Percentiles rank a stretch among this genome's conserved stretches.
Conservation (phyloP, 2,329 filamentous ascomycete species). For the Aspergillus quadricinctus region DNA sequence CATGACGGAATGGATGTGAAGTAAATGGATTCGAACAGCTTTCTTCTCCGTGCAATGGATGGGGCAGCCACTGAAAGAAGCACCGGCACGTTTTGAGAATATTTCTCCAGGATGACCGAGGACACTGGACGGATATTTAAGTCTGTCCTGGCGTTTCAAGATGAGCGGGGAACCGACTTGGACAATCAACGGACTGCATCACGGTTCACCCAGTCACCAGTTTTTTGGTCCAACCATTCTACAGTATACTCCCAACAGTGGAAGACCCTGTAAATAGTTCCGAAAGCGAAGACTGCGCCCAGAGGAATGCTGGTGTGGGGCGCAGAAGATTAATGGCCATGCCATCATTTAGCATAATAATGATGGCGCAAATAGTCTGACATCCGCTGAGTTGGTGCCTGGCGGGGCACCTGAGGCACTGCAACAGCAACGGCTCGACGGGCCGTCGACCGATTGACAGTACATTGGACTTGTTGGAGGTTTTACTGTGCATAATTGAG, state of each 20-base stretch:
- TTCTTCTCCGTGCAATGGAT: not conserved
- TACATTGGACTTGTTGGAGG: not conserved
- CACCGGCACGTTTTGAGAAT: not conserved
- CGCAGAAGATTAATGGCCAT: not conserved
- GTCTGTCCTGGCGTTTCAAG: not conserved
- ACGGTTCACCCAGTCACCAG: not conserved
- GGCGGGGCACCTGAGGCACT: not conserved
- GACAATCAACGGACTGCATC: not conserved
- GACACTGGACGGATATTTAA: not conserved
- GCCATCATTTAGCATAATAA: no score
- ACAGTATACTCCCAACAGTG: not conserved
- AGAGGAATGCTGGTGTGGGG: not conserved
- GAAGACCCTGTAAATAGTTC: not conserved
- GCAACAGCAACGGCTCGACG: slow-evolving; percentile 12
- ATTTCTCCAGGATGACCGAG: not conserved
- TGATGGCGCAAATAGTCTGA: no score
- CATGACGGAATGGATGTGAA: slow-evolving; percentile 15
- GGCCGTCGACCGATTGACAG: slow-evolving; percentile 10
- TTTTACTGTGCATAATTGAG: not conserved
- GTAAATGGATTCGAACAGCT: not conserved
- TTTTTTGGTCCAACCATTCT: slow-evolving; percentile 5
- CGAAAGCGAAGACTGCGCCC: not conserved
- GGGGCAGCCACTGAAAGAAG: not conserved
- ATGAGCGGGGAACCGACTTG: slow-evolving; percentile 5
- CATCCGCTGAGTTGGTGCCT: not conserved